Base-by-base conservation (phyloP, 1,139 yeast species). In the Saccharomycopsis hybrid region DNA sequence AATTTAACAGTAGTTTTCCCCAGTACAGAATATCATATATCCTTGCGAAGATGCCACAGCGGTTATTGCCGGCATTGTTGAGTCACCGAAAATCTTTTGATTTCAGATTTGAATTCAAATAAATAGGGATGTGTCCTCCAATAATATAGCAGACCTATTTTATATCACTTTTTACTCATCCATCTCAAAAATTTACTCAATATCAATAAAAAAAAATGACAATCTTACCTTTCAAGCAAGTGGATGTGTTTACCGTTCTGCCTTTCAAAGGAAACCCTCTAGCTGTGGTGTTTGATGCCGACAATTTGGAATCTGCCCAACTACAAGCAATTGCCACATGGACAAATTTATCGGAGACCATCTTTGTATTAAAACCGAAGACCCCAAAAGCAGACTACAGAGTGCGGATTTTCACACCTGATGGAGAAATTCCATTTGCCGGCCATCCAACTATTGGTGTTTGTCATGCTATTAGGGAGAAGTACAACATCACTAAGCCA, bases 401-500 rank as follows among this genome's bases (percentile, higher is more conserved):
- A 48, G 62, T 77, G 5, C 63, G 80, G 29, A 78, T 78, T 9
- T 77, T 77, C 57, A 67, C 75, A 0, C 74, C 78, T 0, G 55
- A 44, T 2, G 44, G 48, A 1, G 83, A 78, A 56, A 59, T 78
- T 38, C 79, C 80, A 2, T 78, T 78, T 64, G 82, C 82, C 0
- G 83, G 84, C 0, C 83, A 78, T 56, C 83, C 83, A 2, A 77
- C 81, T 0, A 56, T 78, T 31, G 83, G 82, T 2, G 65, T 79
- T 0, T 71, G 76, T 35, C 65, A 60, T 58, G 78, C 78, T 1
- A 62, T 67, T 32, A 51, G 70, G 33, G 73, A 73, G 52, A 61
- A 65, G 27, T 18, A 18, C 18, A 68, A 61, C 25, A 42, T 56
- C 30, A 42, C 51, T 1, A 47, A 37, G 8, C 63, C 66, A 1